These are phyloP conservation scores for Salix dunnii DNA, from an alignment of 345 rosid species.

Conservation along the genomic window DNA sequence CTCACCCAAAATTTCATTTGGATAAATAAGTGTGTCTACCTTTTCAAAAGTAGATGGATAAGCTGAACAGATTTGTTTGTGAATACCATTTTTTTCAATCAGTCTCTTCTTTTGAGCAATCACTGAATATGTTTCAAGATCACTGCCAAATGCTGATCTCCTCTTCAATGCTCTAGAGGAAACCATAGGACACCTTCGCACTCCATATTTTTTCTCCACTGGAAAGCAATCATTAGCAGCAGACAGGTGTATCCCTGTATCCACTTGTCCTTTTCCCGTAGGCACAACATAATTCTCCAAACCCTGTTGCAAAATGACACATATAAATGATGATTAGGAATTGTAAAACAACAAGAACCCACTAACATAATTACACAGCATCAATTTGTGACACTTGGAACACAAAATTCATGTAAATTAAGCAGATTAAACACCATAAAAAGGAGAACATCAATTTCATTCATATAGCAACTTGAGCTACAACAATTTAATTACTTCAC, in stretches of 20 bases:
- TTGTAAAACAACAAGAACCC: neutral
- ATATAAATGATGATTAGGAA: neutral
- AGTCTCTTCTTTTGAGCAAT: constrained; percentile 16
- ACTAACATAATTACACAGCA: neutral
- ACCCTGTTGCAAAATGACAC: constrained; percentile 13
- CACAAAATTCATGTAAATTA: neutral
- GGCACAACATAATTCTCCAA: neutral
- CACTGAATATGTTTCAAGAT: constrained; percentile 4
- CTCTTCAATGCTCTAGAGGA: constrained; percentile 15
- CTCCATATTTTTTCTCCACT: constrained; percentile 13
- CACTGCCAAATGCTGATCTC: constrained; percentile 3
- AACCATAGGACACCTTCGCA: neutral
- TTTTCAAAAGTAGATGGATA: constrained; percentile 15
- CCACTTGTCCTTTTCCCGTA: neutral
- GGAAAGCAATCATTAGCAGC: constrained; percentile 13
- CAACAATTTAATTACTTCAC: neutral
- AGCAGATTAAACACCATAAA: neutral
- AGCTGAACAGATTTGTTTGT: neutral
- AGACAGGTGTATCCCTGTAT: neutral
- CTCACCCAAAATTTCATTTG: constrained; percentile 18
- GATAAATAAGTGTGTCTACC: constrained; percentile 23
- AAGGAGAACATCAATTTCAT: neutral
- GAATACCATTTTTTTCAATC: constrained; percentile 11
- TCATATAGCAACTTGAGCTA: neutral
- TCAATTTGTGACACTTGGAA: neutral